Base-by-base conservation (phyloP, 129 eudicot species). In the Tagetes patula region DNA sequence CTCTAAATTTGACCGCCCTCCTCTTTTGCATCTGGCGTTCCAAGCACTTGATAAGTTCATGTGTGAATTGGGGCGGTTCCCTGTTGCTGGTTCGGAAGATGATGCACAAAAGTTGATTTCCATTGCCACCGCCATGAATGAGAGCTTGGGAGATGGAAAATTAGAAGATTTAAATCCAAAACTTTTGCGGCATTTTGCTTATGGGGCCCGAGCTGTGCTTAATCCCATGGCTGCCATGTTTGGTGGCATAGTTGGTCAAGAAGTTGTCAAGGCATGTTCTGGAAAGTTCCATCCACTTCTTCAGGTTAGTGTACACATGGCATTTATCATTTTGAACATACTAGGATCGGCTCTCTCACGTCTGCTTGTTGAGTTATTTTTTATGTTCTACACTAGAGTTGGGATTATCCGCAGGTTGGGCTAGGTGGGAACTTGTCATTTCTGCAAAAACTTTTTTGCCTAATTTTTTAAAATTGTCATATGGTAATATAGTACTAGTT, bases 171-270 rank as follows among this genome's bases (percentile, higher is more conserved):
- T 92, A 6, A 85, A 89, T 71, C 88, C 96, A 7, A 92, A 85
- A 75, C 85, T 92, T 76, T 55, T 92, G 63, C 80, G 79, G 34
- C 84, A 85, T 63, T 92, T 92, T 85, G 89, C 98, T 36, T 84
- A 72, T 81, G 98, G 98, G 71, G 91, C 98, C 27, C 85, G 92
- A 9, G 96, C 96, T 4, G 95, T 87, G 39, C 86, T 92, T 76
- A 92, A 84, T 84, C 98, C 98, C 60, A 89, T 92, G 95, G 98
- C 98, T 66, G 98, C 95, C 11, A 92, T 92, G 95, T 92, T 92
- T 82, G 96, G 98, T 79, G 98, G 98, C 55, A 82, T 92, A 67
- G 96, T 92, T 62, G 98, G 96, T 7, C 98, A 92, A 81, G 98
- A 92, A 76, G 92, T 92, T 67, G 79, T 92, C 71, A 92, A 92